Evolutionary conservation across 805 yeast genomes (phyloP).

Genomic region (Kluyveromyces lactis): DNA sequence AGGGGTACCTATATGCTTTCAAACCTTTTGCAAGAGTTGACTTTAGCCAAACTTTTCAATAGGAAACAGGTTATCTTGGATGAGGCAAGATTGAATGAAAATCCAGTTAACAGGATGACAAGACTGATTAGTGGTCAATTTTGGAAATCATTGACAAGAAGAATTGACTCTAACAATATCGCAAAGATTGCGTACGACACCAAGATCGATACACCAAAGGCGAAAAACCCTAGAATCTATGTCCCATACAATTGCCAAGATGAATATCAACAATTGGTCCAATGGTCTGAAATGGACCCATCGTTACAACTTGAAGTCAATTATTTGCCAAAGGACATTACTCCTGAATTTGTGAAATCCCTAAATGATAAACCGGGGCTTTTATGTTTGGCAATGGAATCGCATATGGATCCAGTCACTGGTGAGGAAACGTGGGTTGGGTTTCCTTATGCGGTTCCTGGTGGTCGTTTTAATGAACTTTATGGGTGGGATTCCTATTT

Average conservation of each 20-base stretch:
- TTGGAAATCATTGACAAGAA: conserved; percentile 74
- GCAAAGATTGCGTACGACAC: conserved; percentile 69
- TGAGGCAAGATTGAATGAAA: conserved; percentile 76
- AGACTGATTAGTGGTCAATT: conserved; percentile 69
- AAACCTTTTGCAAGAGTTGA: conserved; percentile 78
- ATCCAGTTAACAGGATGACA: conserved; percentile 71
- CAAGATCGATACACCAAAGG: conserved; percentile 55
- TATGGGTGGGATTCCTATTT: conserved; percentile 98
- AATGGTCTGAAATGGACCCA: conserved; percentile 47
- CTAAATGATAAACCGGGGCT: conserved; percentile 80
- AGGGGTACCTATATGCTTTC: conserved; percentile 88
- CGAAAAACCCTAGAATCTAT: conserved; percentile 66
- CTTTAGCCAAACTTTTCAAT: conserved; percentile 77
- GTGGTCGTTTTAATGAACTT: conserved; percentile 92
- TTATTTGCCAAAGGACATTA: conserved; percentile 64
- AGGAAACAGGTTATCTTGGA: conserved; percentile 71
- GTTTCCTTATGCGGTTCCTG: conserved; percentile 90
- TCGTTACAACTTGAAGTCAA: conserved; percentile 60
- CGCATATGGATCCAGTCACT: conserved; percentile 39
- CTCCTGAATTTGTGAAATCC: conserved; percentile 69
- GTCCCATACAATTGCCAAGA: conserved; percentile 62
- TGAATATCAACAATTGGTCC: conserved; percentile 59
- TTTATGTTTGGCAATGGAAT: conserved; percentile 67
- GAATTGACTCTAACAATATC: conserved; percentile 53
- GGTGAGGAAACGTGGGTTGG: conserved; percentile 48